A percentile compares a stretch with the other conserved stretches of the same genome.
phyloP scores from a whole-genome alignment of 202 grass and related monocot genomes.

The Zizania palustris region DNA sequence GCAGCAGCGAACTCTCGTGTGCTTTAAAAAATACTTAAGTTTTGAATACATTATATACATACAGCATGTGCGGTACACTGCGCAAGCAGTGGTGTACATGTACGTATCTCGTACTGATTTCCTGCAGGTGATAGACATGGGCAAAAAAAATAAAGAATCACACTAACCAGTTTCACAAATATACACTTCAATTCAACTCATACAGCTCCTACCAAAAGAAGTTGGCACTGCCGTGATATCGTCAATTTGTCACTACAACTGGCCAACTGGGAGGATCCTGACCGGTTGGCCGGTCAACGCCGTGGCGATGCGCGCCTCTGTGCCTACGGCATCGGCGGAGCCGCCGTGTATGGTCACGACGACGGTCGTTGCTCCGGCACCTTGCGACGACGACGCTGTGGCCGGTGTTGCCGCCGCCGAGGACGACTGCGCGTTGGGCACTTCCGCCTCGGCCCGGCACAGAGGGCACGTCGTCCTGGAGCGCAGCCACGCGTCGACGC shows the following conservation, averaged over 20 bases:
- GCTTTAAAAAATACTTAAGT: too few relatives aligned
- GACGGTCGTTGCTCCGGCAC: constrained; percentile 18
- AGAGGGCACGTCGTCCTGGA: constrained; percentile 62
- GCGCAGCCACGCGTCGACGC: constrained; percentile 74
- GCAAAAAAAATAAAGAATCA: background rate
- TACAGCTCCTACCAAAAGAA: background rate
- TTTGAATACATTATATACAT: too few relatives aligned
- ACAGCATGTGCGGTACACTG: too few relatives aligned
- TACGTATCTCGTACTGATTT: too few relatives aligned
- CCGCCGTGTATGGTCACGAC: constrained; percentile 33
- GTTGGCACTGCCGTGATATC: background rate
- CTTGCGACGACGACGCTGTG: constrained; percentile 6
- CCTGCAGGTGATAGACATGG: background rate
- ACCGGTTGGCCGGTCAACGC: background rate
- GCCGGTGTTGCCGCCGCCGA: background rate
- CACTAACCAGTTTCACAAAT: background rate
- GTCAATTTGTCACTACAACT: background rate
- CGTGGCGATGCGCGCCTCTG: background rate
- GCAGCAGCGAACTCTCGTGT: too few relatives aligned
- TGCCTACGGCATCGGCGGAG: background rate
- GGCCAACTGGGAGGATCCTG: background rate
- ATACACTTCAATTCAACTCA: too few relatives aligned
- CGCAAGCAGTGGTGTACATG: too few relatives aligned
- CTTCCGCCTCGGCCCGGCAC: constrained; percentile 52
- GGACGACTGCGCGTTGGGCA: background rate